These are phyloP conservation scores for Hypomyces rosellus DNA, from an alignment of 2,329 filamentous ascomycete species.

Conservation along the genomic window DNA sequence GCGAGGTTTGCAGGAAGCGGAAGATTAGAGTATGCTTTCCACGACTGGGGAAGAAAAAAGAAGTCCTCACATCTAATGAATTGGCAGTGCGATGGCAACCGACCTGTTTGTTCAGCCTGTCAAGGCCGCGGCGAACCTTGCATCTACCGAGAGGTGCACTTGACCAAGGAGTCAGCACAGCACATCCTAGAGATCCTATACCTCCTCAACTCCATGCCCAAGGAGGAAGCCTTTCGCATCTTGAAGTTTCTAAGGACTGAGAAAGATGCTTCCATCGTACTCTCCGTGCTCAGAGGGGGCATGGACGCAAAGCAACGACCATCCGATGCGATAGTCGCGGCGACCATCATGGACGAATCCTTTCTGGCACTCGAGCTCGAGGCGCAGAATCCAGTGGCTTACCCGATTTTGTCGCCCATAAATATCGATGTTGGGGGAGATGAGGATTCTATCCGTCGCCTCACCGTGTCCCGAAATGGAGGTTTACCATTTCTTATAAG, in stretches of 20 bases:
- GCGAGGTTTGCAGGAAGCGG: slow-evolving; percentile 2
- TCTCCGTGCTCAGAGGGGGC: slow-evolving; percentile 15
- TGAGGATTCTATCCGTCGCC: background rate
- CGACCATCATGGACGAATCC: background rate
- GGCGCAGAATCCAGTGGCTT: slow-evolving; percentile 4
- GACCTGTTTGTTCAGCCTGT: slow-evolving; percentile 16
- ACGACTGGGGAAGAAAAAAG: background rate
- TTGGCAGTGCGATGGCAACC: slow-evolving; percentile 16
- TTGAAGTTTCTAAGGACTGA: slow-evolving; percentile 17
- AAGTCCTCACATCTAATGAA: background rate
- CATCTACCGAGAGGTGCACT: slow-evolving; percentile 12
- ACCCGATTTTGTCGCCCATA: background rate
- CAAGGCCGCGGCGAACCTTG: slow-evolving; percentile 11
- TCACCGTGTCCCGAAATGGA: background rate
- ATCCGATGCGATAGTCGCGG: background rate
- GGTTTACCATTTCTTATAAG: background rate
- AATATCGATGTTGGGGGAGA: background rate
- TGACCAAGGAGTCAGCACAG: slow-evolving; percentile 8
- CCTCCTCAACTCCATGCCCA: slow-evolving; percentile 18
- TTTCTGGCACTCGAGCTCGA: slow-evolving; percentile 1
- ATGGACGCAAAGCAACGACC: background rate
- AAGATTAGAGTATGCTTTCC: slow-evolving; percentile 4
- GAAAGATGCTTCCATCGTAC: slow-evolving; percentile 15
- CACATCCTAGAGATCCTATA: slow-evolving; percentile 19
- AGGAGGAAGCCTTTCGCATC: slow-evolving; percentile 15